phyloP scores from a whole-genome alignment of 2,329 filamentous ascomycete genomes.

The Epichloe amarillans region DNA sequence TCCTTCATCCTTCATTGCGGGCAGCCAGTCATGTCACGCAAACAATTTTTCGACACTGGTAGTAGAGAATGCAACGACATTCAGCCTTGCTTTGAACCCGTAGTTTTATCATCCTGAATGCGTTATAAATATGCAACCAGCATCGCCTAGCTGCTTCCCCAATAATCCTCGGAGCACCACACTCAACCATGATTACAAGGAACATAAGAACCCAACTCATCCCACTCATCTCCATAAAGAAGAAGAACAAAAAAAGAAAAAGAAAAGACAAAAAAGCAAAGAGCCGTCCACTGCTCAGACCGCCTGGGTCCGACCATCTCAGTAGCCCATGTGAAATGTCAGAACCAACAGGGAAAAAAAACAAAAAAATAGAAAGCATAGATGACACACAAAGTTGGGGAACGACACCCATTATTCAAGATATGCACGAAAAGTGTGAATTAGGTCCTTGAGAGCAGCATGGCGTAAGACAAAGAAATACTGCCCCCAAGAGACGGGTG shows the following conservation, averaged over 20 bases:
- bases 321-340: neutral
- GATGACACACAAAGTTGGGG: conserved; percentile 9
- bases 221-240: neutral
- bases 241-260: neutral
- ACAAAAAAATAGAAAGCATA: conserved; percentile 12
- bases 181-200: conserved; percentile 3
- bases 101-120: neutral
- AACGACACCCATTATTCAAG: conserved; percentile 13
- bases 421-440: conserved; percentile 16
- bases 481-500: neutral
- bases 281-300: conserved; percentile 12
- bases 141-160: neutral
- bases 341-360: conserved; percentile 7
- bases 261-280: conserved; percentile 7
- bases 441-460: conserved; percentile 15
- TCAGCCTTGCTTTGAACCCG: neutral
- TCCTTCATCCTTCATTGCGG: too few species aligned
- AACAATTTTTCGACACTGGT: neutral
- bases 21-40: neutral
- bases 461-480: conserved; percentile 8
- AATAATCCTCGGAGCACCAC: neutral
- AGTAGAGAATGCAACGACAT: neutral
- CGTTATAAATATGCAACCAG: neutral
- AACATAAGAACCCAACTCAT: conserved; percentile 4
- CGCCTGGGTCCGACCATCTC: conserved; percentile 18